Percentiles rank a stretch among this genome's conserved stretches.
Evolutionary conservation across 805 yeast species (phyloP).

Genomic region (Saturnispora hagleri): DNA sequence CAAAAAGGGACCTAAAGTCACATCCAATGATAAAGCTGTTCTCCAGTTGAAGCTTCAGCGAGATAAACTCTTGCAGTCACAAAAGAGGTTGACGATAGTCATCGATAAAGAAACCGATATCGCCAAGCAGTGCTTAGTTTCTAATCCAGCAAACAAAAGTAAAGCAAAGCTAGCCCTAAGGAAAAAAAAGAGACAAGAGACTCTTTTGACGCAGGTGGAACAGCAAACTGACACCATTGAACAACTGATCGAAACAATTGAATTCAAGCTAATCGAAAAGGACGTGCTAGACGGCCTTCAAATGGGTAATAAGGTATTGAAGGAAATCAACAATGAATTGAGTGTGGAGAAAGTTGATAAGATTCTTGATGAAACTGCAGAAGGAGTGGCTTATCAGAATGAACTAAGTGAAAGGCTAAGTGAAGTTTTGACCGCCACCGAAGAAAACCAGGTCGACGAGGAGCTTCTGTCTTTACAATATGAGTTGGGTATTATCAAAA

Average conservation of each 20-base stretch:
- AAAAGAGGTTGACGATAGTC: constrained; percentile 45
- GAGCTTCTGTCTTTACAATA: constrained; percentile 45
- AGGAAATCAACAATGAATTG: constrained; percentile 69
- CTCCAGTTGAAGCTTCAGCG: constrained; percentile 81
- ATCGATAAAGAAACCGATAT: constrained; percentile 52
- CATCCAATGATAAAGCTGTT: constrained; percentile 79
- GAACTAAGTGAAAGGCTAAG: constrained; percentile 53
- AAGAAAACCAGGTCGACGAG: constrained; percentile 57
- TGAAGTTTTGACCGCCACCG: constrained; percentile 31
- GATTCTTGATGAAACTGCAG: constrained; percentile 76
- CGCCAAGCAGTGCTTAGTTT: constrained; percentile 46
- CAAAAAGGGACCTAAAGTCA: constrained; percentile 48
- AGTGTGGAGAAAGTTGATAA: constrained; percentile 69
- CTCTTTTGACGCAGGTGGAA: constrained; percentile 58
- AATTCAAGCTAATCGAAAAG: constrained; percentile 80
- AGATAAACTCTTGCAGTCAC: constrained; percentile 73
- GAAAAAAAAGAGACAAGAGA: constrained; percentile 74
- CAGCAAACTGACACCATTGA: constrained; percentile 76
- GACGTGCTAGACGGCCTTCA: constrained; percentile 75
- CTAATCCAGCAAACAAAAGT: constrained; percentile 38
- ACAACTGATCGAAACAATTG: constrained; percentile 68
- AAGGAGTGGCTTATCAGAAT: constrained; percentile 70
- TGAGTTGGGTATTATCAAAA: constrained; percentile 28
- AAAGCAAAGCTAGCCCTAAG: constrained; percentile 63
- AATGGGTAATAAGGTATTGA: constrained; percentile 72